Evolutionary conservation across 192 early-diverging fungal genomes (phyloP).

Genomic region (Cetraspora pellucida): DNA sequence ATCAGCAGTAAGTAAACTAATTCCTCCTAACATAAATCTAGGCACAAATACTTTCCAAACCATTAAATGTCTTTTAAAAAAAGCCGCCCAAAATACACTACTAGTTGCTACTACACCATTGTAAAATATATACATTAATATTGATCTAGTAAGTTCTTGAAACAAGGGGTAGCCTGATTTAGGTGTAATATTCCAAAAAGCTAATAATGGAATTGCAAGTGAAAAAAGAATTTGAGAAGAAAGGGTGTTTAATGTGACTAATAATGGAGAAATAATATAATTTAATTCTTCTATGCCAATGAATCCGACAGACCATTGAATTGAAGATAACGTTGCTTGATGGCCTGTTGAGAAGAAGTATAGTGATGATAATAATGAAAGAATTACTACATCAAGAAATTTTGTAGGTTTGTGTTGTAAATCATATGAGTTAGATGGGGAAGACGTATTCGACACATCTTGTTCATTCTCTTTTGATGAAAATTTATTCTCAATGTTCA

Average conservation of each 20-base stretch:
- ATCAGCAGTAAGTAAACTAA: slow-evolving; percentile 40
- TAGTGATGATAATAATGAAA: slow-evolving; percentile 58
- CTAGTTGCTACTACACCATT: slow-evolving; percentile 47
- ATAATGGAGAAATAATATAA: slow-evolving; percentile 63
- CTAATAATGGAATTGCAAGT: slow-evolving; percentile 58
- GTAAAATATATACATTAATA: slow-evolving; percentile 53
- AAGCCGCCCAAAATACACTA: slow-evolving; percentile 61
- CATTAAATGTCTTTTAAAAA: slow-evolving; percentile 89
- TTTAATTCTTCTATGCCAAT: slow-evolving; percentile 79
- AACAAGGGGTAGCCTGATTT: slow-evolving; percentile 38
- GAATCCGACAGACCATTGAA: slow-evolving; percentile 90
- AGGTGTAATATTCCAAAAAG: slow-evolving; percentile 58
- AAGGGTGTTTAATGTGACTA: slow-evolving; percentile 81
- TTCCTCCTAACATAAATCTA: slow-evolving; percentile 69
- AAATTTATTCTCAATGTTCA: background rate
- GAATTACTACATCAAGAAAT: slow-evolving; percentile 49
- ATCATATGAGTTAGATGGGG: background rate
- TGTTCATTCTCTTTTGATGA: slow-evolving; percentile 9
- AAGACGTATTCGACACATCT: background rate
- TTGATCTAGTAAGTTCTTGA: slow-evolving; percentile 47
- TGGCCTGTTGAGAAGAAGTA: slow-evolving; percentile 92
- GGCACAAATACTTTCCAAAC: slow-evolving; percentile 98
- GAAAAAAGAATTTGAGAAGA: slow-evolving; percentile 59
- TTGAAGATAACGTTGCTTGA: slow-evolving; percentile 84
- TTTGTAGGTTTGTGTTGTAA: slow-evolving; percentile 19